phyloP scores from a whole-genome alignment of 2,329 filamentous ascomycete genomes.

The Ceratocystiopsis sp. region DNA sequence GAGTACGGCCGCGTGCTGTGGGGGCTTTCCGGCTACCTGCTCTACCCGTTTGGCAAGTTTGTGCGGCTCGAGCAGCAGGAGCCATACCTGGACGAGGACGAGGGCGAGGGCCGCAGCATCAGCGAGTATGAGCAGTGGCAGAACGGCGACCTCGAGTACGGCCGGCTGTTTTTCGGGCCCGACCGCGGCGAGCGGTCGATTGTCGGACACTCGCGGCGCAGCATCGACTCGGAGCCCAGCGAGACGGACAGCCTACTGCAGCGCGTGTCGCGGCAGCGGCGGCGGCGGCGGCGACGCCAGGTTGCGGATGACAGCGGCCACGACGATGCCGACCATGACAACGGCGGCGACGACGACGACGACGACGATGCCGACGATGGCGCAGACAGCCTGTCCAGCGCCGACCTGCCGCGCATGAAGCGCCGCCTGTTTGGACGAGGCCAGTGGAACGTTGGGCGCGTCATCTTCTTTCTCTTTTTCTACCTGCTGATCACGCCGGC shows the following conservation, averaged over 20 bases:
- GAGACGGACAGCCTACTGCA: conserved; percentile 86
- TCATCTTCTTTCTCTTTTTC: conserved; percentile 94
- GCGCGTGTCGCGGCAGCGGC: conserved; percentile 18
- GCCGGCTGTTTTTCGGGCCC: conserved; percentile 88
- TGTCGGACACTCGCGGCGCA: conserved; percentile 70
- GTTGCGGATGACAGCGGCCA: not conserved
- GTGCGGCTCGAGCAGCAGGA: conserved; percentile 89
- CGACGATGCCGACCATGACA: not conserved
- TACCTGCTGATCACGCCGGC: conserved; percentile 81
- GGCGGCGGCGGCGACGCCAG: not conserved
- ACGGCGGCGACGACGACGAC: not conserved
- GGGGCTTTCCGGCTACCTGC: conserved; percentile 69
- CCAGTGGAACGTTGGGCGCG: conserved; percentile 84
- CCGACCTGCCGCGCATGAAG: conserved; percentile 37
- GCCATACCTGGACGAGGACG: conserved; percentile 82
- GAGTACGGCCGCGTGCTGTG: conserved; percentile 77
- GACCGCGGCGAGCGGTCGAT: conserved; percentile 53
- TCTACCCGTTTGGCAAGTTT: conserved; percentile 95
- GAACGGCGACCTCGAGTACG: conserved; percentile 89
- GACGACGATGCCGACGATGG: conserved; percentile 2
- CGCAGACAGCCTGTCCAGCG: conserved; percentile 9
- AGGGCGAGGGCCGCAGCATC: conserved; percentile 90
- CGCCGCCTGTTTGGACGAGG: conserved; percentile 84
- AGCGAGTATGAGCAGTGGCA: conserved; percentile 99
- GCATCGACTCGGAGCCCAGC: conserved; percentile 66